A percentile compares a stretch with the other conserved stretches of the same genome.
These are phyloP conservation scores for Trichoderma gamsii DNA, from an alignment of 495 filamentous ascomycete genomes.

Conservation along the genomic window DNA sequence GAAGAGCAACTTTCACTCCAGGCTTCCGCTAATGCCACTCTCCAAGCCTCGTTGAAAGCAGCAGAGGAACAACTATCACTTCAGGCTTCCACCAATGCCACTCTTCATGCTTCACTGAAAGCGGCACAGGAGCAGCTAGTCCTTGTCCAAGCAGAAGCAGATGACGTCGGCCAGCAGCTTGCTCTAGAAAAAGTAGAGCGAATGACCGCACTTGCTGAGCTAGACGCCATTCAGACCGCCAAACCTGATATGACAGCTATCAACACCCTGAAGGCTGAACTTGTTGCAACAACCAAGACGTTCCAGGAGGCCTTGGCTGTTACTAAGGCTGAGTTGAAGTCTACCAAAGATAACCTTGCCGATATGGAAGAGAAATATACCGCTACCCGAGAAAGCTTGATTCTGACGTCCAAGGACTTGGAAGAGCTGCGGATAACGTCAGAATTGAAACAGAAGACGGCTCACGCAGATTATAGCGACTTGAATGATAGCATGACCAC, in stretches of 20 bases:
- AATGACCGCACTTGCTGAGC: conserved; percentile 46
- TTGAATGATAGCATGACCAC: conserved; percentile 49
- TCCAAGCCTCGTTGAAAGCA: conserved; percentile 15
- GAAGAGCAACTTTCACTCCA: conserved; percentile 24
- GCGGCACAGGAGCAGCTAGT: conserved; percentile 28
- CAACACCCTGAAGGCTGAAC: conserved; percentile 38
- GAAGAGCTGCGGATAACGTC: conserved; percentile 39
- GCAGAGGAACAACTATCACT: conserved; percentile 23
- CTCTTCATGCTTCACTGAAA: conserved; percentile 26
- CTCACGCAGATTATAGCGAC: conserved; percentile 48
- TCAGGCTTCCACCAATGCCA: conserved; percentile 22
- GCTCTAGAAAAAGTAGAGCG: conserved; percentile 51
- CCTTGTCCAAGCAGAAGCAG: conserved; percentile 37
- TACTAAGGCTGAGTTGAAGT: conserved; percentile 22
- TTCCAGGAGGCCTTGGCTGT: conserved; percentile 30
- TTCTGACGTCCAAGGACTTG: conserved; percentile 38
- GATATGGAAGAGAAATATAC: conserved; percentile 33
- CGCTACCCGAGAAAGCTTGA: conserved; percentile 31
- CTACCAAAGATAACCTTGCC: conserved; percentile 26
- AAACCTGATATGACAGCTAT: conserved; percentile 46
- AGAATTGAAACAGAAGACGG: conserved; percentile 39
- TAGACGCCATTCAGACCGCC: conserved; percentile 45
- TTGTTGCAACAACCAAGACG: conserved; percentile 33
- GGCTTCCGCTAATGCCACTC: conserved; percentile 23
- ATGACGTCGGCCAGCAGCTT: conserved; percentile 41